These are phyloP conservation scores for Cryphonectria carpinicola DNA, from an alignment of 2,329 filamentous ascomycete genomes.

Conservation along the genomic window DNA sequence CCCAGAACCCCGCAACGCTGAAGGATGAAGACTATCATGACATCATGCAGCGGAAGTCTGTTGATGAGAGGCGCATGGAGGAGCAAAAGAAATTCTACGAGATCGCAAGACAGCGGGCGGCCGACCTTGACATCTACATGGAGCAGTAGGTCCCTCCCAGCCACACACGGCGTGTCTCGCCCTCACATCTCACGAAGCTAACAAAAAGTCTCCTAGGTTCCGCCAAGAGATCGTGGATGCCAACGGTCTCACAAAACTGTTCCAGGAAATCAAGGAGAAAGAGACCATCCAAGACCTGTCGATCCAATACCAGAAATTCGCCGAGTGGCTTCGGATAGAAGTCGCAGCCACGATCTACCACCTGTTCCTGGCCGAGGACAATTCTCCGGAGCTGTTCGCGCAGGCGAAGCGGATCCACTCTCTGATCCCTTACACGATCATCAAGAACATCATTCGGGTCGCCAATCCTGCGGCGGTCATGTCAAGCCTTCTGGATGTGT, in stretches of 20 bases:
- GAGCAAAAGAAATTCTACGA: slow-evolving; percentile 96
- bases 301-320: slow-evolving; percentile 96
- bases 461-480: slow-evolving; percentile 97
- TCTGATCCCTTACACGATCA: slow-evolving; percentile 85
- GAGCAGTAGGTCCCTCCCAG: slow-evolving; percentile 67
- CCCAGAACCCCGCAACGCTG: slow-evolving; percentile 69
- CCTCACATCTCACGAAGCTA: slow-evolving; percentile 24
- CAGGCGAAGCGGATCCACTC: slow-evolving; percentile 95
- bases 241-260: slow-evolving; percentile 89
- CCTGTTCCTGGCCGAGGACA: slow-evolving; percentile 95
- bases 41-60: slow-evolving; percentile 75
- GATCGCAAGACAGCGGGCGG: slow-evolving; percentile 85
- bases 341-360: slow-evolving; percentile 96
- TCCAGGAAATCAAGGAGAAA: slow-evolving; percentile 91
- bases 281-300: slow-evolving; percentile 84
- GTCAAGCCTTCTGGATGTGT: slow-evolving; percentile 92
- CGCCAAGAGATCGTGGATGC: slow-evolving; percentile 68
- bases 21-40: slow-evolving; percentile 85
- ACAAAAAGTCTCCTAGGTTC: slow-evolving; percentile 48
- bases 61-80: slow-evolving; percentile 86
- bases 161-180: background rate
- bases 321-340: slow-evolving; percentile 97
- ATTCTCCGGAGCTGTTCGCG: slow-evolving; percentile 93
- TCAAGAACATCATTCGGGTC: slow-evolving; percentile 97
- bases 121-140: slow-evolving; percentile 97